These are phyloP conservation scores for Hemerocallis citrina DNA, from an alignment of 106 monocot species.

Conservation along the genomic window DNA sequence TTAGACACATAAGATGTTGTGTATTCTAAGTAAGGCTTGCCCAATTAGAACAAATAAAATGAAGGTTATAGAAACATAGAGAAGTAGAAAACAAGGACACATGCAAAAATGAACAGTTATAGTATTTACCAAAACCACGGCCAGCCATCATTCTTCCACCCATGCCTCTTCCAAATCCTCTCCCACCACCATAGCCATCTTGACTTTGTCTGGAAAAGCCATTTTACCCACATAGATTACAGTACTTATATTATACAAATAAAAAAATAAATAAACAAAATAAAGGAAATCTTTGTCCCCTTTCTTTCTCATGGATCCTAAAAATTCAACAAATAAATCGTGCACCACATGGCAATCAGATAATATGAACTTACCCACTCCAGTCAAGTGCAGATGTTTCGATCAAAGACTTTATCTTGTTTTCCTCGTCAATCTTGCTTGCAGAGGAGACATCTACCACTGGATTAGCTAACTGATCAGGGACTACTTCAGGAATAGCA, in stretches of 20 bases:
- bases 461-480: constrained; percentile 37
- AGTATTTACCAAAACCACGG: constrained; percentile 91
- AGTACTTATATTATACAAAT: background rate
- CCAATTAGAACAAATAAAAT: too few species aligned
- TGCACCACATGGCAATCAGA: background rate
- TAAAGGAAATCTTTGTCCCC: background rate
- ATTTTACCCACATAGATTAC: constrained; percentile 2
- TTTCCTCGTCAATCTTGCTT: constrained; percentile 76
- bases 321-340: background rate
- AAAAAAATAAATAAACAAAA: background rate
- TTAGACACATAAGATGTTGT: too few species aligned
- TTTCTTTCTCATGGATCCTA: background rate
- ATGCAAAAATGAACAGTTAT: too few species aligned
- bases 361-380: constrained; percentile 41
- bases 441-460: constrained; percentile 35
- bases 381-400: constrained; percentile 91
- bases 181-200: constrained; percentile 64
- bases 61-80: too few species aligned
- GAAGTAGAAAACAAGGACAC: too few species aligned
- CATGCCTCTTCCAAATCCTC: constrained; percentile 93
- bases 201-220: constrained; percentile 45
- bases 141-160: constrained; percentile 74
- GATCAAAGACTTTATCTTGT: constrained; percentile 79
- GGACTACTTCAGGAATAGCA: constrained; percentile 60
- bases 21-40: too few species aligned